Conservation (phyloP, 352 stramenopile genomes). For the Phytophthora agathidicida region DNA sequence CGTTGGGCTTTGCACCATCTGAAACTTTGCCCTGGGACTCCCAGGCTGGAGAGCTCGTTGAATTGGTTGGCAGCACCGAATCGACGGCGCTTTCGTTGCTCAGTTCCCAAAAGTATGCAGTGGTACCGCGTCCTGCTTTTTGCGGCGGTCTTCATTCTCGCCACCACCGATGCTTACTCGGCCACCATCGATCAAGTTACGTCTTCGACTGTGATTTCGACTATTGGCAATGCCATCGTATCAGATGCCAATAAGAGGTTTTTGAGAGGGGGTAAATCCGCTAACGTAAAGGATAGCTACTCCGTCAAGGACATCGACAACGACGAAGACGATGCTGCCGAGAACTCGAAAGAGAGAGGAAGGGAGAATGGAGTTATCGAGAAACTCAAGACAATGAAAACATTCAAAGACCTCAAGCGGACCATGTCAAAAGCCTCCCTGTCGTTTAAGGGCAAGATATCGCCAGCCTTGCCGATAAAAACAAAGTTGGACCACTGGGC, state of each 20-base stretch:
- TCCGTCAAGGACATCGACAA: background rate
- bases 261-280: background rate
- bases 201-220: background rate
- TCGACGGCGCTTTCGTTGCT: background rate
- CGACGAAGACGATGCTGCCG: background rate
- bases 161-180: background rate
- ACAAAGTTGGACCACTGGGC: constrained; percentile 7
- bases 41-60: background rate
- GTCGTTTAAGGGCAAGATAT: constrained; percentile 10
- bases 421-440: background rate
- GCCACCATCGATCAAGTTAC: background rate
- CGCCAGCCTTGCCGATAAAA: background rate
- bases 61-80: background rate
- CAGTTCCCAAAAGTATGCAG: constrained; percentile 10
- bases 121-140: constrained; percentile 1
- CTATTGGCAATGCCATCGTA: background rate
- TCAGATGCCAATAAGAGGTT: background rate
- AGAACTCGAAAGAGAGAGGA: background rate
- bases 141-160: background rate
- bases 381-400: constrained; percentile 5
- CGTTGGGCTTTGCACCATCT: constrained; percentile 2
- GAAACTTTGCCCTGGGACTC: too few species aligned
- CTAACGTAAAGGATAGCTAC: background rate
- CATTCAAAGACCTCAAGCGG: constrained; percentile 1
- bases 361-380: background rate